Evolutionary conservation across 164 flowering plant species (phyloP).

Genomic region (Chloranthus sessilifolius): DNA sequence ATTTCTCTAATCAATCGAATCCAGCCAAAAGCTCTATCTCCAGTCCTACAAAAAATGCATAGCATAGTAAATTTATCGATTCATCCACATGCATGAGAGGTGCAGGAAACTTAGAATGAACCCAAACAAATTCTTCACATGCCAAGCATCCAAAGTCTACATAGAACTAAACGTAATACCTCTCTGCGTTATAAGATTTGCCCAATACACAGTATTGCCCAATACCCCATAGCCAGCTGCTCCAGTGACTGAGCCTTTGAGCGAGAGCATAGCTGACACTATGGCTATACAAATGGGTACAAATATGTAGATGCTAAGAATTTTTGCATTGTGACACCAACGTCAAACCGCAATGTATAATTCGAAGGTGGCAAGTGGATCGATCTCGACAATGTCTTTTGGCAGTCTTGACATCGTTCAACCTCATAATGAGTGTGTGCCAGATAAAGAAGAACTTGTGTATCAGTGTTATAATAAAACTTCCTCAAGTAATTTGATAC

Average conservation of each 20-base stretch:
- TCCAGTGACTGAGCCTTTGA: too few relatives aligned
- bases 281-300: too few relatives aligned
- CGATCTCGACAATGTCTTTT: conserved; percentile 78
- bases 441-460: conserved; percentile 78
- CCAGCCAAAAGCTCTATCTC: conserved; percentile 96
- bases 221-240: too few relatives aligned
- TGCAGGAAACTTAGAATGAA: too few relatives aligned
- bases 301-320: conserved; percentile 87
- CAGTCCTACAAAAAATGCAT: conserved; percentile 71
- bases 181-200: too few relatives aligned
- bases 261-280: too few relatives aligned
- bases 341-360: conserved; percentile 82
- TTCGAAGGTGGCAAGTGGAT: conserved; percentile 96
- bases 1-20: conserved; percentile 86
- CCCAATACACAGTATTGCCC: too few relatives aligned
- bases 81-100: too few relatives aligned
- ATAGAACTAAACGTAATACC: too few relatives aligned
- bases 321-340: conserved; percentile 92
- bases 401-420: conserved; percentile 99
- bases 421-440: conserved; percentile 98
- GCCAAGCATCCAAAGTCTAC: too few relatives aligned
- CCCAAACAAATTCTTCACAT: too few relatives aligned
- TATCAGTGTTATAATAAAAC: conserved; percentile 77
- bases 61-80: too few relatives aligned
- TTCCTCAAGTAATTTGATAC: conserved; percentile 98